Evolutionary conservation across 2,329 filamentous ascomycete genomes (phyloP), one percentile per base, ranked within the genome.

Genomic region (Apiospora phragmitis): DNA sequence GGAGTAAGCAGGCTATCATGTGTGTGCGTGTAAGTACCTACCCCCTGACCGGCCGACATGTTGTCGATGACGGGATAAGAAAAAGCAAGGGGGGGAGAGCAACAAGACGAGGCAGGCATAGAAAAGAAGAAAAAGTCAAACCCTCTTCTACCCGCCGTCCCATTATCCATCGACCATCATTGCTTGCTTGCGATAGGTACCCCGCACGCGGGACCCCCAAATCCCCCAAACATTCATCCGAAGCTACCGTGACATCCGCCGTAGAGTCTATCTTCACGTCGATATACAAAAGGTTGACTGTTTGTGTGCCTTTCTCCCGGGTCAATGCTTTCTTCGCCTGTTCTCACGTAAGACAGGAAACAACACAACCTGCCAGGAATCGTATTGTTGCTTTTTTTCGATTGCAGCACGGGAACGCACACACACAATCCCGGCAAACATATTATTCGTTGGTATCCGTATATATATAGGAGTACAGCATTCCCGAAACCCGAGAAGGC

Each of bases 181-280:
- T n/a, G n/a, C n/a, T n/a, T n/a, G n/a, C n/a, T 35, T 21, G 16
- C 29, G 29, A n/a, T 62, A 45, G 12, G 16, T 45, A 62, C 55
- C 55, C 55, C 55, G 55, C 55, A 62, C 55, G 8, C 55, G 55
- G 55, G 29, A 35, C 55, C 55, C 55, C 55, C 55, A 59, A 59
- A 18, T 59, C 29, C 29, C 51, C 55, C 29, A 38, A 62, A 62
- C 55, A 62, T 62, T 62, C 51, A 59, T 59, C 55, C 55, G 55
- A 62, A 38, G 55, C 55, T 38, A 62, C 55, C 55, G 55, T 62
- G 55, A 62, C 55, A 62, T 62, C 32, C 29, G 55, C 32, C 32
- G 55, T 12, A 11, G 35, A 38, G 18, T 11, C 55, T 62, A 38
- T 62, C 29, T 35, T 38, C 55, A 35, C 55, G 32, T 62, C 32